Base-by-base conservation (phyloP, 2,329 filamentous ascomycete genomes). In the Ophiostoma triangulosporum region DNA sequence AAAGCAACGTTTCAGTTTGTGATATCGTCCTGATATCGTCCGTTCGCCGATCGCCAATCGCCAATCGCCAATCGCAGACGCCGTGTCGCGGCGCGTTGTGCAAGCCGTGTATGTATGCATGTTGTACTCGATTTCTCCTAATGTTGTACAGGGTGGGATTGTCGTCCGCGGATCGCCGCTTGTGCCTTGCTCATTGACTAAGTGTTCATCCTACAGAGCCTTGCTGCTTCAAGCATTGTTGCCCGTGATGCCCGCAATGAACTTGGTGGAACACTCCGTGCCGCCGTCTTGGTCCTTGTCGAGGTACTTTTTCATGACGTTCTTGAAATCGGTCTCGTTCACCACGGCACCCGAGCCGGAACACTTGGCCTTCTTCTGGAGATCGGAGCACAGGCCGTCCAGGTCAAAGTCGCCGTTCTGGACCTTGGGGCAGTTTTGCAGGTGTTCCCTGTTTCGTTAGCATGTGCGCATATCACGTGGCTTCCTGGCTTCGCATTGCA, bases 301-400 rank as follows among this genome's bases (percentile, higher is more conserved):
- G 60, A 81, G 73, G 59, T 81, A 82, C 64, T 81, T 81, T 57
- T 73, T 77, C 69, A 91, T 75, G 51, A 89, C 85, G 38, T 75
- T 79, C 64, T 95, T 86, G 61, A 97, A 95, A 62, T 97, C 90
- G 53, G 81, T 80, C 69, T 95, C 83, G 57, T 89, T 84, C 24
- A 98, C 86, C 17, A 95, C 88, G 12, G 94, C 88, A 15, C 93
- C 91, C 17, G 77, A 84, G 60, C 95, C 87, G 0, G 89, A 95
- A 68, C 93, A 98, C 65, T 91, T 93, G 55, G 93, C 93, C 72
- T 98, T 98, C 66, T 90, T 87, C 59, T 91, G 87, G 14, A 98
- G 79, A 65, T 98, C 90, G 4, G 85, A 86, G 70, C 93, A 98
- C 24, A 98, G 77, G 32, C 84, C 83, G 64, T 98, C 93, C 49